Base-by-base conservation (phyloP, 2,329 filamentous ascomycete genomes). In the Immersiporthe knoxdaviesiana region DNA sequence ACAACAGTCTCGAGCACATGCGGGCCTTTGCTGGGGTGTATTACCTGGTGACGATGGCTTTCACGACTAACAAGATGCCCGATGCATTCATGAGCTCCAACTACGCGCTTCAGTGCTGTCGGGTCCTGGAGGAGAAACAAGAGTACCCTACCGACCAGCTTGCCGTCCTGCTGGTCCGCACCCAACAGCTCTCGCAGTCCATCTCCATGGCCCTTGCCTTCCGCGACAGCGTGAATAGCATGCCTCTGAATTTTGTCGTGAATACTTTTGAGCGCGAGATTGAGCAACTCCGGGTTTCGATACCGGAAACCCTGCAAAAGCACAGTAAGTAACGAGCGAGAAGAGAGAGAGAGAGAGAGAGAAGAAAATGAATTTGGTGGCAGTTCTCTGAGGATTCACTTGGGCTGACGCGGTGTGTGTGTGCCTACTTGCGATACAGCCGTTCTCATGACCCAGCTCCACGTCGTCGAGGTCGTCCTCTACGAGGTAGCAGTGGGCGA, bases 11-110 rank as follows among this genome's bases (percentile, higher is more conserved):
- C 12, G 82, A 85, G 67, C 75, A 80, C 60, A 80, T 85, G 76
- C 78, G 84, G 59, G 82, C 83, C 0, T 85, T 83, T 73, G 79
- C 80, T 0, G 84, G 83, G 2, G 83, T 82, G 4, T 87, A 84
- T 69, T 86, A 86, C 67, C 72, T 86, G 4, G 83, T 84, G 39
- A 83, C 84, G 8, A 73, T 84, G 83, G 71, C 75, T 11, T 78
- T 77, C 59, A 75, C 76, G 1, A 77, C 78, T 8, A 78, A 76
- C 73, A 85, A 85, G 72, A 79, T 81, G 24, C 80, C 81, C 0
- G 84, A 86, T 72, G 79, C 80, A 0, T 78, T 86, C 63, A 83
- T 85, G 81, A 81, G 81, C 72, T 82, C 82, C 0, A 74, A 78
- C 1, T 80, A 82, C 50, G 74, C 85, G 0, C 81, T 84, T 24